Evolutionary conservation across 1,139 yeast species (phyloP).

Genomic region (Trichomonascaceae sp.): DNA sequence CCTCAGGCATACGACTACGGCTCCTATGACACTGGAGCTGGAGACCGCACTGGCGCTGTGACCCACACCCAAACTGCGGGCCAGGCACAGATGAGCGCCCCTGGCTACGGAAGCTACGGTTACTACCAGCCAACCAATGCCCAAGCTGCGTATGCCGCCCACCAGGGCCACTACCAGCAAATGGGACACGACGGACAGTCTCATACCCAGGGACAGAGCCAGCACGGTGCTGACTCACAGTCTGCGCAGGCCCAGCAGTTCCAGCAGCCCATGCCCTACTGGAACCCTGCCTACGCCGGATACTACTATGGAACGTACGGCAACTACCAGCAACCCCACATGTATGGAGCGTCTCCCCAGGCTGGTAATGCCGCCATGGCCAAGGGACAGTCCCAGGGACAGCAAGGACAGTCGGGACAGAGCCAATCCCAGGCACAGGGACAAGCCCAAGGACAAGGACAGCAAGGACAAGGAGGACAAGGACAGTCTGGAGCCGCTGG

Average conservation of each 20-base stretch:
- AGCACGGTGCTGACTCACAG: constrained; percentile 6
- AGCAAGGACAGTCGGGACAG: too few species aligned
- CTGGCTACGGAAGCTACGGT: background rate
- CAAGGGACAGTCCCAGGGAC: too few species aligned
- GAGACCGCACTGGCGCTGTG: background rate
- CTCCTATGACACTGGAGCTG: background rate
- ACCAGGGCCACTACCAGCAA: constrained; percentile 3
- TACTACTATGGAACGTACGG: constrained; percentile 21
- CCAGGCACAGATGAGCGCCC: background rate
- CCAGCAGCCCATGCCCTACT: constrained; percentile 17
- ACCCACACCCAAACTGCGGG: too few species aligned
- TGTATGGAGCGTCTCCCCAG: background rate
- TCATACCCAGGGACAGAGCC: constrained; percentile 2
- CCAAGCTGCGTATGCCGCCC: background rate
- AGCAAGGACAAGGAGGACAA: constrained; percentile 7
- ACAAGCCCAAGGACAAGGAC: constrained; percentile 2
- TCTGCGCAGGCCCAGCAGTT: constrained; percentile 14
- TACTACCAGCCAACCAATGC: background rate
- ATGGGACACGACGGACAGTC: constrained; percentile 4
- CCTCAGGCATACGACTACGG: background rate
- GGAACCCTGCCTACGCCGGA: constrained; percentile 20
- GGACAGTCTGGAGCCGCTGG: constrained; percentile 5
- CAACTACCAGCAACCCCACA: constrained; percentile 15
- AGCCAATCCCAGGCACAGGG: too few species aligned
- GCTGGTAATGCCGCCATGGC: constrained; percentile 8